Evolutionary conservation across 192 early-diverging fungal genomes (phyloP), one percentile per base, ranked within the genome.

Genomic region (Umbelopsis vinacea): DNA sequence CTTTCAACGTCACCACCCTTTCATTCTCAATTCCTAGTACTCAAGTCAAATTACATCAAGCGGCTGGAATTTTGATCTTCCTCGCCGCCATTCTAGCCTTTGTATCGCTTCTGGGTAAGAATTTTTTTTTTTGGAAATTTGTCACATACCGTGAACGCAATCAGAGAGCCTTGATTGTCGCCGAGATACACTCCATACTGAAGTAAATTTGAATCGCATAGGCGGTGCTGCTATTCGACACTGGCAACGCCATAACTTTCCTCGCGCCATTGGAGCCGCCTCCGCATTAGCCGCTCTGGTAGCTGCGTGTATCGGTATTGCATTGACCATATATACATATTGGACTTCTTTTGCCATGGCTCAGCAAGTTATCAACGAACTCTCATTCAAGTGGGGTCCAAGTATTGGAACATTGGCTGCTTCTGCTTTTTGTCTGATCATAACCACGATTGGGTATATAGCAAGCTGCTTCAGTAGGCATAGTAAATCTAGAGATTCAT

Each of bases 21-120:
- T 17, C 57, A 11, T 29, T 63, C 4, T 63, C 57, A 0, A 63
- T 63, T n/a, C 57, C 57, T 37, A 7, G 29, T 19, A 63, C 33
- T 1, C 57, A 63, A 63, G 57, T 17, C 19, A 63, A 63, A n/a
- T 29, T 63, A 8, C 57, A 63, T 63, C 57, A 63, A 63, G 57
- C 57, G 23, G 10, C 29, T 37, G 26, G 10, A n/a, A 63, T 63
- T 35, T 37, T 63, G 29, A 63, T 63, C 7, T 63, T 63, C 6
- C 57, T 63, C n/a, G 57, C 57, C 15, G 57, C 57, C 12, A 63
- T 63, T 37, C 19, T 63, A 26, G 57, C 57, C 26, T 19, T 37
- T 29, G 26, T 63, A 11, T 29, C 57, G 26, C 33, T 63, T 15
- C 26, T 63, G 2, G 57, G 57, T 63, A 63, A 63, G 55, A 10